Evolutionary conservation across 2,329 filamentous ascomycete genomes (phyloP).

Genomic region (Aureobasidium sp.): DNA sequence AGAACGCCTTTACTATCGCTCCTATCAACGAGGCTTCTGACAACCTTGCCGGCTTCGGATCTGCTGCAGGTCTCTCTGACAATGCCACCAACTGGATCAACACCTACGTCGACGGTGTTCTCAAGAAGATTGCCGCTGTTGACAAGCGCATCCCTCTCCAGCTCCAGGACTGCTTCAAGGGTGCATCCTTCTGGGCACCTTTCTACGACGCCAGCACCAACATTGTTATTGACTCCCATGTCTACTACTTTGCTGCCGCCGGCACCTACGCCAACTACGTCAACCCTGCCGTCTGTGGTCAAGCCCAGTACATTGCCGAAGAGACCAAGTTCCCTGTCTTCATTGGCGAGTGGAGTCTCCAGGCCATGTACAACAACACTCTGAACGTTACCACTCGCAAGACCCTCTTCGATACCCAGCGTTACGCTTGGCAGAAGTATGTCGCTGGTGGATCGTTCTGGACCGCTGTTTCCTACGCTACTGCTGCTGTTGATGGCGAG

Average conservation of each 20-base stretch:
- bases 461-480: slow-evolving; percentile 17
- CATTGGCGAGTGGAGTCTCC: neutral
- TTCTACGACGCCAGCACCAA: neutral
- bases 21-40: neutral
- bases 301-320: neutral
- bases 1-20: neutral
- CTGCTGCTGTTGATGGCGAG: slow-evolving; percentile 16
- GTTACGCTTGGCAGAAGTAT: slow-evolving; percentile 23
- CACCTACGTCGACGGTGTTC: neutral
- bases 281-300: neutral
- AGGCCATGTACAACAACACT: neutral
- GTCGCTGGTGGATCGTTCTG: slow-evolving; percentile 13
- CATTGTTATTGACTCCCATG: neutral
- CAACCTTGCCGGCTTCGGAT: neutral
- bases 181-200: neutral
- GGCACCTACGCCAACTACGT: neutral
- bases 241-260: neutral
- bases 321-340: neutral
- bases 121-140: neutral
- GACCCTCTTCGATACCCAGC: neutral
- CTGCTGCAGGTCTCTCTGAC: neutral
- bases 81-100: neutral
- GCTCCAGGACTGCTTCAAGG: neutral
- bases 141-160: neutral
- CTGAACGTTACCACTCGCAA: neutral